Evolutionary conservation across 1,284 basidiomycete species (phyloP).

Genomic region (Apiotrichum montevideense): DNA sequence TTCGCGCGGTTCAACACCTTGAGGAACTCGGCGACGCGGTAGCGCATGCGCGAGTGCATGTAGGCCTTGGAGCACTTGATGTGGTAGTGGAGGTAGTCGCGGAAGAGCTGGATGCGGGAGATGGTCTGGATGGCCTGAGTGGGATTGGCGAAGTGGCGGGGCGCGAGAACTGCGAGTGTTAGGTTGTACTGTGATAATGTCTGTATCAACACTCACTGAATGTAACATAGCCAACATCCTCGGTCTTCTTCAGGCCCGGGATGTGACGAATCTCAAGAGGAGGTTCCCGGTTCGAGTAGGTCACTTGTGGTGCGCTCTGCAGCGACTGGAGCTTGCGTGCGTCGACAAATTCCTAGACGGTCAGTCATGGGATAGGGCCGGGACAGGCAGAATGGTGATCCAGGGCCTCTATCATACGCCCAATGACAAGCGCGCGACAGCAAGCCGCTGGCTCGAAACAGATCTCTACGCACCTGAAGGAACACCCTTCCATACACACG

Average conservation of each 20-base stretch:
- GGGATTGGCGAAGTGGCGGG: constrained; percentile 81
- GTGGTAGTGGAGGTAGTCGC: constrained; percentile 98
- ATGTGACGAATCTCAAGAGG: constrained; percentile 91
- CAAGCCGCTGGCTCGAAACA: background rate
- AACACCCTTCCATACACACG: constrained; percentile 95
- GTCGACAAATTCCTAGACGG: constrained; percentile 93
- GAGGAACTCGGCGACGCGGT: constrained; percentile 92
- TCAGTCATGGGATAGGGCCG: too few relatives aligned
- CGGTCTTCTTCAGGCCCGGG: constrained; percentile 69
- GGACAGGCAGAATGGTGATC: too few relatives aligned
- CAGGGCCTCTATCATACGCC: too few relatives aligned
- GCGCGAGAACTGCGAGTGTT: constrained; percentile 68
- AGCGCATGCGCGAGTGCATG: constrained; percentile 97
- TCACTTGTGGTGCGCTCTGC: constrained; percentile 94
- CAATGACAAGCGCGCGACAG: too few relatives aligned
- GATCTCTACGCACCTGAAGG: constrained; percentile 64
- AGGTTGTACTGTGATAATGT: background rate
- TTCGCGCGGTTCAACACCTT: constrained; percentile 98
- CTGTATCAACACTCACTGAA: constrained; percentile 55
- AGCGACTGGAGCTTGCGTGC: constrained; percentile 86
- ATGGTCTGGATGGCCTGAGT: constrained; percentile 75
- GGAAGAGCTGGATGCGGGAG: constrained; percentile 93
- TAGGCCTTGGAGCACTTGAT: constrained; percentile 99
- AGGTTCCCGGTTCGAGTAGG: constrained; percentile 93
- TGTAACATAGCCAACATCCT: constrained; percentile 96